Evolutionary conservation across 1,139 yeast species (phyloP), one percentile per base, ranked within the genome.

Genomic region (Pichia norvegensis): DNA sequence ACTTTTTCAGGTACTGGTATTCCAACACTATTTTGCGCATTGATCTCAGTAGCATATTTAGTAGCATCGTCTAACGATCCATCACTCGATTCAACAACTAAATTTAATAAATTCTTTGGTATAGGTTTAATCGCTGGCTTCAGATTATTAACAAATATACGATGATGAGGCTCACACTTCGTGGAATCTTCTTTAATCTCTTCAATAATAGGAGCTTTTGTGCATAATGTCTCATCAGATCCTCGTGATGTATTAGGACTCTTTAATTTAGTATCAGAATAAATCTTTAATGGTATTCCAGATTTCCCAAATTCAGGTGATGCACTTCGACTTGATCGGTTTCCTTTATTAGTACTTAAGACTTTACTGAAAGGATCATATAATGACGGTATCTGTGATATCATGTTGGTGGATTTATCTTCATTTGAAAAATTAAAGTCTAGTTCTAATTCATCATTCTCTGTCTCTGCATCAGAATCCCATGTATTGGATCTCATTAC

Each of bases 51-150:
- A 2, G 87, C 92, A 62, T 77, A 82, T 53, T 75, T 77, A 4
- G 90, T 82, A 8, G 90, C 90, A 58, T 83, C 90, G 52, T 73
- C 75, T 20, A 79, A 57, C 45, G 71, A 70, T 0, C 88, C 88
- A 23, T 81, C 79, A 59, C 81, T 77, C 2, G 88, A 76, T 52
- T 81, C 83, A 35, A 83, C 87, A 38, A 81, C 64, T 55, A 74
- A 72, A 45, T 79, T 79, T 29, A 74, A 53, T 54, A 71, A 44
- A 53, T 62, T 61, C 29, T 60, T 54, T 16, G 66, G 62, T 43
- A 65, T 55, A 21, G 53, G 52, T 51, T 68, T 72, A 27, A 79
- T 60, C 13, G 70, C 67, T 4, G 84, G 69, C 52, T 60, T 69
- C 10, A 58, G 52, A 13, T 73, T 55, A 10, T 45, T 37, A 16